Evolutionary conservation across 768 basidiomycete genomes (phyloP), one percentile per base, ranked within the genome.

Genomic region (Suillus paluster): DNA sequence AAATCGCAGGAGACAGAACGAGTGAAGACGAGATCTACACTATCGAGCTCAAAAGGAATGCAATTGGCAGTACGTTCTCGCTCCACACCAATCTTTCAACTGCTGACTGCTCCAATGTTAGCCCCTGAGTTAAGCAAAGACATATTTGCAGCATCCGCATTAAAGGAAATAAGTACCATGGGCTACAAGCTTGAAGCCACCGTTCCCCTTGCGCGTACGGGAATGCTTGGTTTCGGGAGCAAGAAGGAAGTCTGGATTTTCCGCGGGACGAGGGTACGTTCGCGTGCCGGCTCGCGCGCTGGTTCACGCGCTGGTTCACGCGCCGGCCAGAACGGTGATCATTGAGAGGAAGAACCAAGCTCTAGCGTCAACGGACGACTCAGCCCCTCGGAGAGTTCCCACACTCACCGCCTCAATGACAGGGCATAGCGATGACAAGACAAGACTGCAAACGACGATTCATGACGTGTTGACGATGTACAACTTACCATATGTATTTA

Each of bases 171-270:
- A 64, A 79, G 76, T 65, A 73, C 76, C 23, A 74, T 85, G 59
- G 84, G 86, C 12, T 92, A 83, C 71, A 80, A 82, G 53, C 81
- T 93, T 15, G 85, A 88, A 65, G 87, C 89, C 2, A 83, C 87
- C 23, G 73, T 93, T n/a, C 84, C 86, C 0, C 80, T 93, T 68
- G 85, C 80, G 1, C 68, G 74, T 6, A 60, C 68, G 12, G 77
- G 78, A 5, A 64, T 79, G 33, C 66, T 81, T 53, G 76, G 78
- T 25, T 68, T 83, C 27, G 73, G 78, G 17, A 68, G 73, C 17
- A 79, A 81, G 61, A 83, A 80, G 67, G 90, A 91, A 70, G 67
- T 90, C 17, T 84, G 90, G 77, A 78, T 92, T 27, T 90, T 92
- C 78, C 83, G 82, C 65, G 79, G 86, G 55, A 66, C 58, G 42